These are phyloP conservation scores for Arctostaphylos glauca DNA, from an alignment of 148 eudicot genomes.

Conservation along the genomic window DNA sequence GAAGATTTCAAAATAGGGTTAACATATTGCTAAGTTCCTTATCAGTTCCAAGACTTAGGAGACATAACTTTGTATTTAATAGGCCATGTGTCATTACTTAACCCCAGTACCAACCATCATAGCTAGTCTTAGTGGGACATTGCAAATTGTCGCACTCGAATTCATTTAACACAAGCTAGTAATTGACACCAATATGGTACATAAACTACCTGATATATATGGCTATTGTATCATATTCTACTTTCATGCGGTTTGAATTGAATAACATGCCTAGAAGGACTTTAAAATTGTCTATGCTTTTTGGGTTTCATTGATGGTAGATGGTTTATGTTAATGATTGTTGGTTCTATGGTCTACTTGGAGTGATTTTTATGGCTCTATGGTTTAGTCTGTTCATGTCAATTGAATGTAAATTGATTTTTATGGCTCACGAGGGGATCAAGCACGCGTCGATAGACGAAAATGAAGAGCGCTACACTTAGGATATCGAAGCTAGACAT, in stretches of 20 bases:
- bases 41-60: neutral
- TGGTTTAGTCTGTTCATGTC: too few species aligned
- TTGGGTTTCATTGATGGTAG: too few species aligned
- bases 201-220: neutral
- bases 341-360: too few species aligned
- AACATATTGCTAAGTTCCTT: neutral
- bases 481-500: conserved; percentile 91
- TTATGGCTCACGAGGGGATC: conserved; percentile 56
- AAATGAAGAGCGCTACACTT: conserved; percentile 71
- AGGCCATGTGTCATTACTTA: neutral
- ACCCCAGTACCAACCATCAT: neutral
- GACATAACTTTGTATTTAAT: neutral
- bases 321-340: too few species aligned
- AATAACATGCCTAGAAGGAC: neutral
- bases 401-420: too few species aligned
- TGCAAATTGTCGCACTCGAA: neutral
- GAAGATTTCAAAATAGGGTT: neutral
- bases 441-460: conserved; percentile 55
- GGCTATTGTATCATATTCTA: neutral
- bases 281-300: neutral
- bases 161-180: neutral
- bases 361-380: too few species aligned
- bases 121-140: neutral
- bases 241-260: neutral
- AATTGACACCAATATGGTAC: conserved; percentile 2